Percentiles rank a stretch among this genome's conserved stretches.
Evolutionary conservation across 345 rosid species (phyloP).

Genomic region (Trapa incisa): DNA sequence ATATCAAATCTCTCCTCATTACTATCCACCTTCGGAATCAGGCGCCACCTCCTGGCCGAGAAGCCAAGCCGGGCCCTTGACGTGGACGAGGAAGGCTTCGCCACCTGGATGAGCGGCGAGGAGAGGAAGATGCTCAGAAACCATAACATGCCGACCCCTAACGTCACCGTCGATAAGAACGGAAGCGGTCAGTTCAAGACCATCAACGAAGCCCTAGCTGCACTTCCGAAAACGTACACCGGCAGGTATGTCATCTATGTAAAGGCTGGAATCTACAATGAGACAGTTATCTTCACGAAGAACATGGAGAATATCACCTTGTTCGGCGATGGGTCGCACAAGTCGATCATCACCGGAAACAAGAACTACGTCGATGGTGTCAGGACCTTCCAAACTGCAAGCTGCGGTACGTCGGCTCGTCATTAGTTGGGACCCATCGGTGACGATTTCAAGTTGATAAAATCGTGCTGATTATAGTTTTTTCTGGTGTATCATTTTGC

Average conservation of each 20-base stretch:
- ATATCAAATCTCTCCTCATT: conserved; percentile 19
- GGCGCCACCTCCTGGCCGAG: conserved; percentile 34
- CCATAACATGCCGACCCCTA: conserved; percentile 27
- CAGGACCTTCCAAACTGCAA: conserved; percentile 46
- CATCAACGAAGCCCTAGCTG: conserved; percentile 46
- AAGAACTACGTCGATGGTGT: conserved; percentile 46
- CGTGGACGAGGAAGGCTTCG: conserved; percentile 23
- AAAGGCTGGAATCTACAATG: conserved; percentile 57
- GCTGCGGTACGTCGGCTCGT: conserved; percentile 34
- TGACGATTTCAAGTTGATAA: no score
- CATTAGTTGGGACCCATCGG: no score
- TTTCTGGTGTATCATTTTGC: background rate
- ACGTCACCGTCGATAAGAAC: conserved; percentile 62
- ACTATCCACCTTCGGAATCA: conserved; percentile 12
- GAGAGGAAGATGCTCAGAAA: conserved; percentile 42
- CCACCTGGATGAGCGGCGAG: conserved; percentile 44
- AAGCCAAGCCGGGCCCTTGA: conserved; percentile 2
- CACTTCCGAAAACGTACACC: conserved; percentile 39
- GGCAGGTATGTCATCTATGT: conserved; percentile 69
- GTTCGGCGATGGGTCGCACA: conserved; percentile 84
- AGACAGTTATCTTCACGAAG: conserved; percentile 38
- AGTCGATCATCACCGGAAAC: conserved; percentile 52
- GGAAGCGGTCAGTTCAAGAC: conserved; percentile 69
- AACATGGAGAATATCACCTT: conserved; percentile 46
- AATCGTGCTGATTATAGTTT: no score